These are phyloP conservation scores for Blastobotrys muscicola DNA, from an alignment of 805 yeast species.

Conservation along the genomic window DNA sequence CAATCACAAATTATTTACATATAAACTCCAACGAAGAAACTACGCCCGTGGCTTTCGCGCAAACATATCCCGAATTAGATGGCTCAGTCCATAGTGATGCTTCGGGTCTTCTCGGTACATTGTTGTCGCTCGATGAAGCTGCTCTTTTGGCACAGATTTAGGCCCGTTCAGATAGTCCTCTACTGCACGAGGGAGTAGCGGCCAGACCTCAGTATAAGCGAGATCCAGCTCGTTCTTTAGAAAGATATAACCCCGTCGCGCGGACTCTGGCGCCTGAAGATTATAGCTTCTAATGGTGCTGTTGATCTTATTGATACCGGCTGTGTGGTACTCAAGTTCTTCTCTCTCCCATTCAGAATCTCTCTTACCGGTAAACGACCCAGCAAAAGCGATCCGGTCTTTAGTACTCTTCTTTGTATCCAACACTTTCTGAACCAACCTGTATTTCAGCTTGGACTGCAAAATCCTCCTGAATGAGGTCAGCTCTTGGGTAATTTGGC, in stretches of 20 bases:
- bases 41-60: neutral
- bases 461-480: constrained; percentile 33
- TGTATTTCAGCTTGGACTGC: neutral
- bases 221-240: constrained; percentile 36
- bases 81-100: constrained; percentile 24
- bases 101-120: constrained; percentile 18
- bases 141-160: constrained; percentile 1
- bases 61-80: constrained; percentile 18
- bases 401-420: constrained; percentile 5
- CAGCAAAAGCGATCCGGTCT: no score
- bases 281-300: constrained; percentile 48
- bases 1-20: no score
- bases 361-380: neutral
- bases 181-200: constrained; percentile 13
- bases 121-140: constrained; percentile 1
- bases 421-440: neutral
- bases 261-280: constrained; percentile 52
- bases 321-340: constrained; percentile 26
- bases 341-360: constrained; percentile 31
- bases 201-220: constrained; percentile 30
- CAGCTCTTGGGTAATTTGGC: constrained; percentile 42
- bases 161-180: constrained; percentile 2
- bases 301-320: constrained; percentile 35
- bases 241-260: constrained; percentile 45
- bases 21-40: no score